These are phyloP conservation scores for Penicillium digitatum DNA, from an alignment of 2,329 filamentous ascomycete species.

Conservation along the genomic window DNA sequence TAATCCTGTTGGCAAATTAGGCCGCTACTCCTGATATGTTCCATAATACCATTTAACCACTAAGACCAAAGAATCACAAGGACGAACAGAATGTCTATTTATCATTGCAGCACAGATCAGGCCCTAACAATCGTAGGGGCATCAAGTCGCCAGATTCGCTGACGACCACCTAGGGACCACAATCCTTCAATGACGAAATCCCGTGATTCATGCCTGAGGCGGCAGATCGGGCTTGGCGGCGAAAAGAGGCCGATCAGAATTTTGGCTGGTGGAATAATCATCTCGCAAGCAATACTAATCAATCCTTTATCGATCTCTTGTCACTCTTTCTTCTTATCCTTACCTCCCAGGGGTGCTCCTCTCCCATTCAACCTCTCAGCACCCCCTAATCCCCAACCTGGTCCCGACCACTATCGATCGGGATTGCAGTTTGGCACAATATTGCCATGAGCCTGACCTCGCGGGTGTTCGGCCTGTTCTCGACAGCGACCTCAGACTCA, in stretches of 20 bases:
- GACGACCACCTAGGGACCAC: no score
- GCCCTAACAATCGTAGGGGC: no score
- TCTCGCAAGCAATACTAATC: conserved; percentile 2
- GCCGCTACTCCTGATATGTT: no score
- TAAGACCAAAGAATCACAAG: no score
- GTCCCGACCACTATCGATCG: conserved; percentile 29
- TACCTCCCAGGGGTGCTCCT: conserved; percentile 16
- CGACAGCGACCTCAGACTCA: conserved; percentile 37
- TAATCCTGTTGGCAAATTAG: no score
- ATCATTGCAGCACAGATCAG: no score
- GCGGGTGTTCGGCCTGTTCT: conserved; percentile 52
- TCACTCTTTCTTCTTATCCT: conserved; percentile 17
- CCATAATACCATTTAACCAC: no score
- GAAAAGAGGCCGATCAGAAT: conserved; percentile 35
- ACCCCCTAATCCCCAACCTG: conserved; percentile 27
- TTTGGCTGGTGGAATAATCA: conserved; percentile 28
- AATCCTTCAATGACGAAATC: conserved; percentile 1
- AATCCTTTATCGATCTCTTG: conserved; percentile 6
- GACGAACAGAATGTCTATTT: no score
- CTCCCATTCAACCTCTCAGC: conserved; percentile 13
- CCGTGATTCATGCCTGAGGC: conserved; percentile 17
- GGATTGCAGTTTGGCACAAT: conserved; percentile 27
- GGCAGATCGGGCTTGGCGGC: conserved; percentile 20
- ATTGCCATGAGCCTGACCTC: conserved; percentile 57
- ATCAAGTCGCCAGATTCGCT: no score